Evolutionary conservation across 148 eudicot species (phyloP), one percentile per base, ranked within the genome.

Genomic region (Dianthus caryophyllus): DNA sequence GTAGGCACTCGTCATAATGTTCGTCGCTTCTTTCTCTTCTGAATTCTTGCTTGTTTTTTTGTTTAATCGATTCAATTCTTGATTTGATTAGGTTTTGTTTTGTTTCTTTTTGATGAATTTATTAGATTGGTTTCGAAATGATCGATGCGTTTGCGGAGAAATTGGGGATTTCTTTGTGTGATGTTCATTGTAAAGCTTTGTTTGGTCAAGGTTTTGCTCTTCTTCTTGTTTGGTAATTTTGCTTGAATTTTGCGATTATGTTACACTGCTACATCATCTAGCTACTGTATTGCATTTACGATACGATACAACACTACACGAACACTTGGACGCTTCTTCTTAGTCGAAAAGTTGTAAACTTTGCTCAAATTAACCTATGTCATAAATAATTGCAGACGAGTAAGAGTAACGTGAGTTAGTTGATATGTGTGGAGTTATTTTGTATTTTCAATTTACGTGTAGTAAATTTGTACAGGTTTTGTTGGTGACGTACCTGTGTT

Each of bases 1-100:
- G 75, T 75, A 69, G 92, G 85, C 76, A 90, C 97, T 21, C 78
- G 97, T 38, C 96, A 94, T 75, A 94, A 94, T 77, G 98, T 89
- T 50, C 14, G 73, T 30, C 25, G 13, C 14, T 41, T 56, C 20
- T 26, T 24, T 20, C 15, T 51, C 55, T n/a, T 56, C 38, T 2
- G 26, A 1, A 26, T 22, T 9, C 57, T 53, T 21, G 27, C 25
- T 44, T 51, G 13, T 18, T 9, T 51, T 25, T 11, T n/a, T n/a
- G n/a, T n/a, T n/a, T n/a, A n/a, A n/a, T n/a, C 22, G 29, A 27
- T 56, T 27, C 29, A 2, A 30, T 2, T 15, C 0, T 2, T 27
- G 26, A 27, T 15, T 56, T 17, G 20, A 14, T 56, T 26, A 56
- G 0, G 1, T 6, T 5, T 26, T n/a, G 11, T 58, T 29, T 58